A percentile compares a stretch with the other conserved stretches of the same genome.
Conservation (phyloP, 2,329 filamentous ascomycete genomes). For the Nemania diffusa region DNA sequence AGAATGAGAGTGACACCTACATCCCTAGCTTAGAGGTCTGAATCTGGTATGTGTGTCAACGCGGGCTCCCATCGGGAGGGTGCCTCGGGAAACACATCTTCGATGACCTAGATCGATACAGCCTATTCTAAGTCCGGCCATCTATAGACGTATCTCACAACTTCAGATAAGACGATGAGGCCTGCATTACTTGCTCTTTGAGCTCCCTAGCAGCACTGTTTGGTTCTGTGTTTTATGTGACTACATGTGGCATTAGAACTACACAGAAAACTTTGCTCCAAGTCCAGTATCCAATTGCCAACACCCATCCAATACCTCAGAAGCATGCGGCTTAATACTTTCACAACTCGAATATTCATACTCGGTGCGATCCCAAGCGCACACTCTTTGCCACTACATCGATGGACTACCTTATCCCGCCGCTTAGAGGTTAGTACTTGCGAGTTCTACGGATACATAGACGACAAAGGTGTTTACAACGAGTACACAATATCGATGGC, state of each 20-base stretch:
- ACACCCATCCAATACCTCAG: not conserved
- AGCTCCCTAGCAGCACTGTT: not conserved
- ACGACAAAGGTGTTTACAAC: slow-evolving; percentile 22
- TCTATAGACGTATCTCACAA: not conserved
- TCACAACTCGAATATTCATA: not conserved
- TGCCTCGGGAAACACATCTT: slow-evolving; percentile 21
- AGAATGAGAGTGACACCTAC: slow-evolving; percentile 7
- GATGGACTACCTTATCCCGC: slow-evolving; percentile 4
- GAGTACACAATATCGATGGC: slow-evolving; percentile 33
- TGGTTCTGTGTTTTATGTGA: not conserved
- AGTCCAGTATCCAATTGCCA: not conserved
- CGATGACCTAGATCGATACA: not conserved
- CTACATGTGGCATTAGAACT: not conserved
- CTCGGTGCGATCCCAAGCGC: slow-evolving; percentile 1
- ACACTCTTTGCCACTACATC: not conserved
- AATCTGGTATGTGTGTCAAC: slow-evolving; percentile 15
- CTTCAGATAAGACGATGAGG: not conserved
- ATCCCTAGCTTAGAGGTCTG: not conserved
- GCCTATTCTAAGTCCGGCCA: not conserved
- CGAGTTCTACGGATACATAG: slow-evolving; percentile 31
- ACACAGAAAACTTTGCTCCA: not conserved
- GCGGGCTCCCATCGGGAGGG: slow-evolving; percentile 31
- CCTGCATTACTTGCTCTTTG: not conserved
- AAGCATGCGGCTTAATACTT: slow-evolving; percentile 17
- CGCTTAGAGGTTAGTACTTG: slow-evolving; percentile 24